A percentile compares a stretch with the other conserved stretches of the same genome.
phyloP scores from a whole-genome alignment of 1,284 basidiomycete species.

The Polyporus tsugae region DNA sequence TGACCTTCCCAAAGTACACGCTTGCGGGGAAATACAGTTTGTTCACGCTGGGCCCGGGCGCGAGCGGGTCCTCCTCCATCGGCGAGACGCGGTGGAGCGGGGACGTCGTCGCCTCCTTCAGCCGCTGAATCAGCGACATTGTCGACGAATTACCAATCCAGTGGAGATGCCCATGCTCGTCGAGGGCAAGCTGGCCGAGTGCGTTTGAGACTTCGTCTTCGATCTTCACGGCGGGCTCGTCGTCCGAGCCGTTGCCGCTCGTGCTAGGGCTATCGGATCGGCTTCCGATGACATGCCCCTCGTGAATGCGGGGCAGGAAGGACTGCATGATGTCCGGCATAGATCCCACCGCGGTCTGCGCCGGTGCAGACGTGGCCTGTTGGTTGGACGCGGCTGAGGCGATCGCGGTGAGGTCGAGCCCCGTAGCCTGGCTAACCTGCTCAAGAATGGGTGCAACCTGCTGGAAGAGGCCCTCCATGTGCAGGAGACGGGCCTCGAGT shows the following conservation, averaged over 20 bases:
- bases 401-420: constrained; percentile 48
- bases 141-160: constrained; percentile 94
- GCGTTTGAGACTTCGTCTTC: constrained; percentile 80
- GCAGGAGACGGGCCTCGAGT: constrained; percentile 81
- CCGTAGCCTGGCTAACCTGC: constrained; percentile 58
- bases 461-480: constrained; percentile 83
- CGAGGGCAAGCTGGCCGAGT: constrained; percentile 86
- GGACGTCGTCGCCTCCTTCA: constrained; percentile 76
- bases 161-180: constrained; percentile 89
- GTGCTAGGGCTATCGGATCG: constrained; percentile 45
- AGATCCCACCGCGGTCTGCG: constrained; percentile 22
- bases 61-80: constrained; percentile 81
- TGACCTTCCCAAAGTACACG: constrained; percentile 87
- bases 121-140: constrained; percentile 90
- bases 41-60: constrained; percentile 77
- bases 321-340: constrained; percentile 38
- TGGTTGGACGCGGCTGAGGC: constrained; percentile 39
- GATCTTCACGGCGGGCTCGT: constrained; percentile 51
- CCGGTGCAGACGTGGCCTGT: constrained; percentile 37
- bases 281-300: constrained; percentile 39
- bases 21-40: constrained; percentile 90
- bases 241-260: constrained; percentile 41
- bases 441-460: constrained; percentile 82
- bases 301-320: constrained; percentile 39
- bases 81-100: constrained; percentile 81